A percentile compares a stretch with the other conserved stretches of the same genome.
These are phyloP conservation scores for Erythrophleum ivorense DNA, from an alignment of 331 rosid genomes.

Conservation along the genomic window DNA sequence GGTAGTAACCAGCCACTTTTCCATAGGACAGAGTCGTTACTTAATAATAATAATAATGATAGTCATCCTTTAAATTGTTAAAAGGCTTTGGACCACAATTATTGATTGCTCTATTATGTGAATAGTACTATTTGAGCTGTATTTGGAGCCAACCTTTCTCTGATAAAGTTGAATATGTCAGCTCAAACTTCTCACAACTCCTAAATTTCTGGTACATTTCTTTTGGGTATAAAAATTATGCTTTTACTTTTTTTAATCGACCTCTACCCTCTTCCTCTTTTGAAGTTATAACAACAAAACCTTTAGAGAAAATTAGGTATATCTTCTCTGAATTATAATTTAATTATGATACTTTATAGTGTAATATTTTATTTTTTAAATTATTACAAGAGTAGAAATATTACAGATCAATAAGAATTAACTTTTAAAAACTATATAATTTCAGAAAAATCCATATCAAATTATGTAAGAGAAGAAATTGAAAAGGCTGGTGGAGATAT, in stretches of 20 bases:
- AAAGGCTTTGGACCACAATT: conserved; percentile 46
- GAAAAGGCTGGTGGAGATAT: no score
- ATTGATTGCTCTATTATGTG: conserved; percentile 1
- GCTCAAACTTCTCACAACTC: not conserved
- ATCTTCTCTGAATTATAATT: no score
- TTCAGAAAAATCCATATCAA: no score
- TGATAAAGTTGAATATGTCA: not conserved
- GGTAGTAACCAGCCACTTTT: conserved; percentile 15
- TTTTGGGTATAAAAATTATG: conserved; percentile 22
- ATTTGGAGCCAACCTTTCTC: conserved; percentile 36
- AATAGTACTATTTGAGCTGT: conserved; percentile 34
- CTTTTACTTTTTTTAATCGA: not conserved
- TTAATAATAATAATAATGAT: conserved; percentile 19
- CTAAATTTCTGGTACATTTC: not conserved
- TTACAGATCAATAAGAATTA: no score
- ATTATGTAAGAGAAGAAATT: no score
- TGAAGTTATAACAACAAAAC: no score
- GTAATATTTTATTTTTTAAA: no score
- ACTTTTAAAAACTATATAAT: no score
- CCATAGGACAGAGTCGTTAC: conserved; percentile 5
- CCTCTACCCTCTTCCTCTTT: no score
- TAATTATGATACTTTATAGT: no score
- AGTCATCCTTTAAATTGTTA: not conserved
- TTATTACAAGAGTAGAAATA: no score
- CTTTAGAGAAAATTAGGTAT: no score